A percentile compares a stretch with the other conserved stretches of the same genome.
Evolutionary conservation across 192 early-diverging fungal genomes (phyloP).

Genomic region (Coemansia sp.): DNA sequence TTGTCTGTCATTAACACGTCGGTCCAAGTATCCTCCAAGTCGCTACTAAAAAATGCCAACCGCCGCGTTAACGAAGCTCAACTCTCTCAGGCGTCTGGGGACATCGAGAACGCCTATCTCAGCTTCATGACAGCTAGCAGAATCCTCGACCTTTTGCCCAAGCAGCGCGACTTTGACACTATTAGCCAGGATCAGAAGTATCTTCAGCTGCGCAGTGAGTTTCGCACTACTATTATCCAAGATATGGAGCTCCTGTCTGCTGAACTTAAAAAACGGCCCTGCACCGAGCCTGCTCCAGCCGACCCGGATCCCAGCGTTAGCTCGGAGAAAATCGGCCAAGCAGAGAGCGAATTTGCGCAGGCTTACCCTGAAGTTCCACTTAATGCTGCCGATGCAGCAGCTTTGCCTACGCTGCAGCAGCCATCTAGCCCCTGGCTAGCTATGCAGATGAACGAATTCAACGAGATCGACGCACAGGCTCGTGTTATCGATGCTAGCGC

Average conservation of each 20-base stretch:
- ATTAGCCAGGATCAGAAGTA: conserved; percentile 50
- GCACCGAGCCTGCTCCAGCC: conserved; percentile 8
- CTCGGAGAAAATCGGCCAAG: conserved; percentile 47
- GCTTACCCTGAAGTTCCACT: conserved; percentile 31
- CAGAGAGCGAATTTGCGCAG: conserved; percentile 45
- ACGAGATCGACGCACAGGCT: conserved; percentile 45
- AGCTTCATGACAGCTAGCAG: conserved; percentile 46
- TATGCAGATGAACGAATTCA: conserved; percentile 21
- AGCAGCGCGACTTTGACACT: conserved; percentile 42
- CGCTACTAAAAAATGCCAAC: conserved; percentile 31
- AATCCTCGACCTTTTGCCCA: conserved; percentile 51
- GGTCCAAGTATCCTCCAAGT: conserved; percentile 16
- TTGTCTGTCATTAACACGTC: conserved; percentile 23
- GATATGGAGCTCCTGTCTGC: conserved; percentile 24
- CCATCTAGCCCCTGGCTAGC: conserved; percentile 8
- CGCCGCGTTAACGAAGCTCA: conserved; percentile 31
- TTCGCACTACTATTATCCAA: conserved; percentile 20
- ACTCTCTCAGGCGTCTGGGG: conserved; percentile 6
- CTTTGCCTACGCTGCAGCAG: not conserved
- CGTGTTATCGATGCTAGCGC: conserved; percentile 24
- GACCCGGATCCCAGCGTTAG: conserved; percentile 4
- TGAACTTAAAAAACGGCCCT: conserved; percentile 30
- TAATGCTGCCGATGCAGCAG: not conserved
- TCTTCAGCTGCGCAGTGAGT: conserved; percentile 35
- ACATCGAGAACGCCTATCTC: conserved; percentile 43